phyloP scores from a whole-genome alignment of 2,329 filamentous ascomycete genomes.

The Amauroascus niger region DNA sequence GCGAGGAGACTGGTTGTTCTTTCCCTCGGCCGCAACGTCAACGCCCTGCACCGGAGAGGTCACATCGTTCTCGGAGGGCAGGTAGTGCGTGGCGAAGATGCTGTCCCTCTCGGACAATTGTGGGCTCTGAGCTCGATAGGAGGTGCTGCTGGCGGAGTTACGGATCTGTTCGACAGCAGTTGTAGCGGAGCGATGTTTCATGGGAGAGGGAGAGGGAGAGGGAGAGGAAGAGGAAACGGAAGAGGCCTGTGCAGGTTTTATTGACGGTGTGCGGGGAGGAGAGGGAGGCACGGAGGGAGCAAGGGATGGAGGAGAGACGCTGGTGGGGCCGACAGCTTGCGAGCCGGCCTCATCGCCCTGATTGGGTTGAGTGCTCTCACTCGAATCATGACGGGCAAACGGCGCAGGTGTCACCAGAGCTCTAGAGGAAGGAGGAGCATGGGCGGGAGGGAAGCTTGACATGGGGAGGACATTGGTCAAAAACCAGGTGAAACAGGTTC shows the following conservation, averaged over 20 bases:
- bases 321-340: conserved; percentile 20
- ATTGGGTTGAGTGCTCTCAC: conserved; percentile 22
- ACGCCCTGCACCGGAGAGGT: conserved; percentile 27
- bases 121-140: conserved; percentile 30
- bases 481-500: conserved; percentile 11
- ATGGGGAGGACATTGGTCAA: conserved; percentile 45
- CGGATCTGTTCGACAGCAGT: conserved; percentile 24
- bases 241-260: no score
- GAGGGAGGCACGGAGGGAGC: conserved; percentile 24
- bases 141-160: conserved; percentile 19
- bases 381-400: conserved; percentile 32
- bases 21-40: neutral
- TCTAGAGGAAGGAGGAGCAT: conserved; percentile 34
- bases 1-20: neutral
- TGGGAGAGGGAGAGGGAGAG: conserved; percentile 20
- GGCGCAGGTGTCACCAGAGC: conserved; percentile 39
- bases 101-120: conserved; percentile 54
- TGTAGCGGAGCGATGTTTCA: conserved; percentile 30
- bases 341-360: conserved; percentile 25
- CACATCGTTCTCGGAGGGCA: conserved; percentile 36
- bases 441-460: conserved; percentile 40
- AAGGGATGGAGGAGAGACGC: conserved; percentile 27
- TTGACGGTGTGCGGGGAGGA: conserved; percentile 29
- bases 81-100: conserved; percentile 55
- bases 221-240: no score